Percentiles rank a stretch among this genome's conserved stretches.
Conservation (phyloP, 345 rosid genomes). For the Camelina neglecta region DNA sequence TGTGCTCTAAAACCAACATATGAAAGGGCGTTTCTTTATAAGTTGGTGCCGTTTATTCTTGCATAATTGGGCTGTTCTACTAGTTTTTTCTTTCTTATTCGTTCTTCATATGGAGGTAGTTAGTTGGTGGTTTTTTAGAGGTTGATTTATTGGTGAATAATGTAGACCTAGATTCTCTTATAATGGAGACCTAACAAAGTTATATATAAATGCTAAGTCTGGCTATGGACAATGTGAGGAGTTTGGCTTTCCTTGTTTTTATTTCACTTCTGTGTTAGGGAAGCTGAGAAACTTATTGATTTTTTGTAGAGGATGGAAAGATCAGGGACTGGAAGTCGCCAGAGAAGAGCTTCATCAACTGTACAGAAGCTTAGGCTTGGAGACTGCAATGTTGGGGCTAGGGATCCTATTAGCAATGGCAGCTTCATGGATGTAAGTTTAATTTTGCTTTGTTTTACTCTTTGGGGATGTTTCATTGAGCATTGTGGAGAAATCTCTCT, state of each 20-base stretch:
- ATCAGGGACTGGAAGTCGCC: conserved; percentile 78
- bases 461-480: conserved; percentile 16
- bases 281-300: conserved; percentile 32
- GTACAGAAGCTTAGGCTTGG: conserved; percentile 68
- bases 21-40: conserved; percentile 33
- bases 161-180: conserved; percentile 39
- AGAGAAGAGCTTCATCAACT: conserved; percentile 68
- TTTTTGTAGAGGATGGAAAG: conserved; percentile 79
- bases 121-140: conserved; percentile 30
- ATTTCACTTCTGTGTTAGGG: neutral
- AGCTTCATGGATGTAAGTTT: conserved; percentile 87
- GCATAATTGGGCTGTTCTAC: conserved; percentile 40
- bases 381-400: conserved; percentile 56
- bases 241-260: neutral
- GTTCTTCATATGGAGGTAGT: conserved; percentile 43
- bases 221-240: conserved; percentile 11
- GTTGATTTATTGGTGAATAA: conserved; percentile 42
- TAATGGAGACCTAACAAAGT: conserved; percentile 25
- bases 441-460: neutral
- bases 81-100: neutral
- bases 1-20: conserved; percentile 31
- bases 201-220: conserved; percentile 14
- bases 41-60: conserved; percentile 38
- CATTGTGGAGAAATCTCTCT: neutral
- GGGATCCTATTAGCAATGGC: conserved; percentile 77